Base-by-base conservation (phyloP, 768 basidiomycete species). In the Macrolepiota albuminosa region DNA sequence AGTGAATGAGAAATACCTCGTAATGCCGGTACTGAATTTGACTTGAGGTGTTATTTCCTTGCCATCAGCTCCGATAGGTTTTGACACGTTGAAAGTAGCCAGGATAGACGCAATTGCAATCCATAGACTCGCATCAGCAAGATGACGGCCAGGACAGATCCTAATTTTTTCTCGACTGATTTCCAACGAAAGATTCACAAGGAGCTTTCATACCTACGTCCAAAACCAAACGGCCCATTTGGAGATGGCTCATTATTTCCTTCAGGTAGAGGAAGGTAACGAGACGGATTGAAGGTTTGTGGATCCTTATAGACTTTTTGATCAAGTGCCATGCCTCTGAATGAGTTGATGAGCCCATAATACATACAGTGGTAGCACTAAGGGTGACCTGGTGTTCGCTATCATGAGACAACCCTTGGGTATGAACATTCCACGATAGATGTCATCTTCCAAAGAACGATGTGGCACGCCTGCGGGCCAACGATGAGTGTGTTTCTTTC, bases 381-480 rank as follows among this genome's bases (percentile, higher is more conserved):
- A 14, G n/a, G 9, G 10, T 13, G 16, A 57, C 56, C 37, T 49
- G 47, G 57, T 39, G 16, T 63, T 63, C 1, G 59, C 52, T 33
- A 64, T 64, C 11, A 61, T n/a, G 18, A 61, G 24, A 18, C 53
- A 52, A 39, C 36, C 51, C n/a, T 52, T 52, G 24, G 51, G 51
- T 37, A 52, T 52, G 14, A 52, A 39, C 51, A 52, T 52, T 16
- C 51, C 51, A 10, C 36, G 51, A 39, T 52, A 52, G 7, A 26
- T 6, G 24, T 36, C 54, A 46, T 63, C 63, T 37, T 63, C 60
- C 52, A 54, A 16, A 3, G 63, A 26, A 6, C n/a, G 36, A 34
- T 64, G 63, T n/a, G 63, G 63, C 11, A 64, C 40, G 18, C 63
- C 63, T 64, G 37, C 21, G 4, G 18, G 3, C 6, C 14, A 50